These are phyloP conservation scores for Aspergillus ustus DNA, from an alignment of 2,329 filamentous ascomycete genomes.

Conservation along the genomic window DNA sequence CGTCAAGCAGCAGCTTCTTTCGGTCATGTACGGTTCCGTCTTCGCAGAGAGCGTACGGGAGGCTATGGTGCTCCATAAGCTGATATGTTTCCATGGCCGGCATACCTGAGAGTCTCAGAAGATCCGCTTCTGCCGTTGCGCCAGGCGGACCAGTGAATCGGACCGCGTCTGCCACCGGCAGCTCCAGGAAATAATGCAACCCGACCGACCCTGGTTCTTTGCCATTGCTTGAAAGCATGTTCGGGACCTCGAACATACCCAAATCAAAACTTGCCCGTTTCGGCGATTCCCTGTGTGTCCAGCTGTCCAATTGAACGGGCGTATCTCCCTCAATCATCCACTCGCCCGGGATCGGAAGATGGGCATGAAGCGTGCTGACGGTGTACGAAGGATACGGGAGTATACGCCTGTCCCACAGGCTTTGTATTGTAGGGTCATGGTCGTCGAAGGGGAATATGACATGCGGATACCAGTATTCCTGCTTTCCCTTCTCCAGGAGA, in stretches of 20 bases:
- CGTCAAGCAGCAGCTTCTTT: conserved; percentile 41
- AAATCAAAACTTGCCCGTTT: conserved; percentile 49
- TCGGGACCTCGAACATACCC: conserved; percentile 53
- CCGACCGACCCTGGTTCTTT: conserved; percentile 53
- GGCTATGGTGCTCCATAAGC: conserved; percentile 38
- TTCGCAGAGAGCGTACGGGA: conserved; percentile 42
- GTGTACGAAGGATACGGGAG: conserved; percentile 48
- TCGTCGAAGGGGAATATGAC: conserved; percentile 51
- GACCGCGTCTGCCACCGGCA: conserved; percentile 46
- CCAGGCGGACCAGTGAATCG: conserved; percentile 30
- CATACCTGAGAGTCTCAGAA: conserved; percentile 31
- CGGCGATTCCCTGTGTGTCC: conserved; percentile 29
- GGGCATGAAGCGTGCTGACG: conserved; percentile 49
- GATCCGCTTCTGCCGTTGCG: conserved; percentile 24
- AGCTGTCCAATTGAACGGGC: conserved; percentile 30
- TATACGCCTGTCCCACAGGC: conserved; percentile 46
- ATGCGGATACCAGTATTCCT: conserved; percentile 47
- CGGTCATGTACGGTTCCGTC: conserved; percentile 43
- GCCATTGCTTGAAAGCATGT: conserved; percentile 53
- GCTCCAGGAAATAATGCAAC: conserved; percentile 53
- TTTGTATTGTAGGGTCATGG: conserved; percentile 43
- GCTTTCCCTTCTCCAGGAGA: conserved; percentile 47
- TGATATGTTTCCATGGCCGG: conserved; percentile 39
- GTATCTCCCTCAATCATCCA: conserved; percentile 35
- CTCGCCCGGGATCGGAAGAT: conserved; percentile 47